These are phyloP conservation scores for Parathielavia appendiculata DNA, from an alignment of 495 filamentous ascomycete species.

Conservation along the genomic window DNA sequence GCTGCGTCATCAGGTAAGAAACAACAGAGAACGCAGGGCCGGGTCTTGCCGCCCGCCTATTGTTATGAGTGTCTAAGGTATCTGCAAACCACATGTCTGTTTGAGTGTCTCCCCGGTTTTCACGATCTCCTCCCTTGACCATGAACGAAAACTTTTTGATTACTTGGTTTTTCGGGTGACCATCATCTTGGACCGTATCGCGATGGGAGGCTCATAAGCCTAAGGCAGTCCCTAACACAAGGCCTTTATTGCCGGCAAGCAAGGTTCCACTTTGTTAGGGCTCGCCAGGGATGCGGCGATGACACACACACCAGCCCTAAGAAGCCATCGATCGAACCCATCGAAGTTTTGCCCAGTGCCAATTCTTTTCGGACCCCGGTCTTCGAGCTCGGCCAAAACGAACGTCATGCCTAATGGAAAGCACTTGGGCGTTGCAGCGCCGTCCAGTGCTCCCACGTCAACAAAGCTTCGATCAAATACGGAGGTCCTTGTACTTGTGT, in stretches of 20 bases:
- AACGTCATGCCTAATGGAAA: not conserved
- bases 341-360: slow-evolving; percentile 10
- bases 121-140: not conserved
- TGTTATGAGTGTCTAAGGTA: no score
- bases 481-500: no score
- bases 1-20: not conserved
- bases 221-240: not conserved
- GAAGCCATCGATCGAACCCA: slow-evolving; percentile 18
- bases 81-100: no score
- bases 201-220: not conserved
- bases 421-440: no score
- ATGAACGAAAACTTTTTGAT: no score
- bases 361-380: not conserved
- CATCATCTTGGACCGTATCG: slow-evolving; percentile 12
- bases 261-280: slow-evolving; percentile 12
- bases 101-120: no score
- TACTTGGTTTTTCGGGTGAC: slow-evolving; percentile 4
- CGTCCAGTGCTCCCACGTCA: no score
- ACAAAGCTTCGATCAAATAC: no score
- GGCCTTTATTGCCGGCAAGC: not conserved
- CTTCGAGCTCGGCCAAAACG: not conserved
- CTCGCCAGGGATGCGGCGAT: slow-evolving; percentile 6
- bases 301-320: slow-evolving; percentile 5
- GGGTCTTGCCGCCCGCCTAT: no score
- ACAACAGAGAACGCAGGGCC: not conserved